Percentiles rank a stretch among this genome's conserved stretches.
These are phyloP conservation scores for Trichophyton rubrum DNA, from an alignment of 2,329 filamentous ascomycete species.

Conservation along the genomic window DNA sequence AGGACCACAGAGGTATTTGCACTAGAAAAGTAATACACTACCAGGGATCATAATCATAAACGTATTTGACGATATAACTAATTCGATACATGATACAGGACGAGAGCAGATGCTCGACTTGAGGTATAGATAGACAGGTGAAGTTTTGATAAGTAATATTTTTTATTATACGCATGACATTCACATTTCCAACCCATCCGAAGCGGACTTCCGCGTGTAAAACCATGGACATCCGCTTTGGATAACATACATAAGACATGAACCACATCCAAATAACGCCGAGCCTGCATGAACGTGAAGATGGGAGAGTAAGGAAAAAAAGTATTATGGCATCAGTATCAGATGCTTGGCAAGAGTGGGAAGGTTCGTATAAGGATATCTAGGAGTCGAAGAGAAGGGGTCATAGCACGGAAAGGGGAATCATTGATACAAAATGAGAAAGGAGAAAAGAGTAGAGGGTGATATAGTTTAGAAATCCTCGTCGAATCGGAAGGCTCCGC, in stretches of 20 bases:
- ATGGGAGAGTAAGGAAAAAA: background rate
- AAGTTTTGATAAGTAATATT: conserved; percentile 2
- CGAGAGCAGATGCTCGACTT: no score
- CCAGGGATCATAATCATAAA: no score
- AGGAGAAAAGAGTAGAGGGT: background rate
- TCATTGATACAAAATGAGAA: conserved; percentile 13
- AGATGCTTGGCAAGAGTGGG: conserved; percentile 15
- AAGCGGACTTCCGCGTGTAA: conserved; percentile 1
- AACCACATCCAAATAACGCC: conserved; percentile 7
- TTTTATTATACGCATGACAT: background rate
- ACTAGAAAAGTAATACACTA: no score
- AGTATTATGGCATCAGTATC: background rate
- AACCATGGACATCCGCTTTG: background rate
- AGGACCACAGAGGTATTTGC: no score
- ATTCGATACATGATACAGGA: no score
- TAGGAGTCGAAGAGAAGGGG: conserved; percentile 13
- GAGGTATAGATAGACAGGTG: background rate
- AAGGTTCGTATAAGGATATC: conserved; percentile 15
- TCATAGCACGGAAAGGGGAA: conserved; percentile 6
- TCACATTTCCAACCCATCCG: conserved; percentile 1
- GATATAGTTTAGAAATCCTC: conserved; percentile 71
- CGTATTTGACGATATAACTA: no score
- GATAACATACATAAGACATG: conserved; percentile 1
- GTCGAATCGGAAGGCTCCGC: conserved; percentile 80
- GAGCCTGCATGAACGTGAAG: conserved; percentile 7